Evolutionary conservation across 1,284 basidiomycete species (phyloP).

Genomic region (Peniophora sp.): DNA sequence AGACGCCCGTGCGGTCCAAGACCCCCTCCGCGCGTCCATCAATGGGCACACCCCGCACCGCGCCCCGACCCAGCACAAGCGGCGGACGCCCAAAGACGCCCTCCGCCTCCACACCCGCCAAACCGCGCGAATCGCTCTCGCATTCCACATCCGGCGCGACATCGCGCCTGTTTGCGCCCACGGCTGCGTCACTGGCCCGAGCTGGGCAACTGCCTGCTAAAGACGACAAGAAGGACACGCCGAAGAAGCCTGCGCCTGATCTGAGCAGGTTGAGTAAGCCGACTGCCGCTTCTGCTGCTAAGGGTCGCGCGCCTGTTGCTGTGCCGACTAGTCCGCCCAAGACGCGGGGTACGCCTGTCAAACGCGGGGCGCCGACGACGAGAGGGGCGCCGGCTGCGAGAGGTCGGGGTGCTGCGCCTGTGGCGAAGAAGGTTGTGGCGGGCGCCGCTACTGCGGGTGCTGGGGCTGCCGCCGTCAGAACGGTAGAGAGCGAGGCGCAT

Average conservation of each 20-base stretch:
- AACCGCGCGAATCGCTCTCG: neutral
- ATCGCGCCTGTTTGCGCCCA: constrained; percentile 62
- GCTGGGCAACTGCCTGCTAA: constrained; percentile 44
- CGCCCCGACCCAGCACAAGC: constrained; percentile 13
- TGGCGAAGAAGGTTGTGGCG: constrained; percentile 7
- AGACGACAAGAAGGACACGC: constrained; percentile 35
- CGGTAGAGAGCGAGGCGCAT: constrained; percentile 9
- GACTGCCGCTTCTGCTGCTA: constrained; percentile 64
- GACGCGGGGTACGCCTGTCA: constrained; percentile 15
- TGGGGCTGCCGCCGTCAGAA: constrained; percentile 14
- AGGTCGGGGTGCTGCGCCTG: constrained; percentile 5
- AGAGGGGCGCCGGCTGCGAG: constrained; percentile 10
- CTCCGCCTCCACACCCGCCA: constrained; percentile 20
- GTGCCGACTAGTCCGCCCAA: constrained; percentile 16
- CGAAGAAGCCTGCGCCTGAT: constrained; percentile 13
- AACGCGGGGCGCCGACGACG: constrained; percentile 16
- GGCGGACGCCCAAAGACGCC: constrained; percentile 42
- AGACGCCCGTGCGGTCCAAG: constrained; percentile 31
- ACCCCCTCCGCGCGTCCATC: constrained; percentile 18
- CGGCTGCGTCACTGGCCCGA: constrained; percentile 66
- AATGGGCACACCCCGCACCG: constrained; percentile 9
- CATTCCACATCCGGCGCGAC: constrained; percentile 3
- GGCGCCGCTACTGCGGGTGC: constrained; percentile 13
- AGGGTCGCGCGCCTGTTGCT: constrained; percentile 23
- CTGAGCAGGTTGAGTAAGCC: constrained; percentile 66